Base-by-base conservation (phyloP, 768 basidiomycete genomes). In the Russula foetens region DNA sequence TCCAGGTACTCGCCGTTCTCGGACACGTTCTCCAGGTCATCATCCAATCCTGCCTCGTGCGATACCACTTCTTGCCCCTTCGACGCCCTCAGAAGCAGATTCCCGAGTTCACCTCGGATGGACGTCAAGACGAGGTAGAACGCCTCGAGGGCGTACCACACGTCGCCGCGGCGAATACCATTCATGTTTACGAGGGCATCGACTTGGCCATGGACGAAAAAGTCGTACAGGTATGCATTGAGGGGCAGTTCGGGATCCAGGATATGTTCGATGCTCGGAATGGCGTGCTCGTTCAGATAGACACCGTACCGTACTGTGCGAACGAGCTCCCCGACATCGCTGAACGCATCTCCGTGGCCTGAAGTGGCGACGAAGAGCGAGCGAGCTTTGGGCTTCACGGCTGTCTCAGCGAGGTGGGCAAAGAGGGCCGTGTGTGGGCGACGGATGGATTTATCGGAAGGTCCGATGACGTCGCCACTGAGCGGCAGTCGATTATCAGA, bases 301-400 rank as follows among this genome's bases (percentile, higher is more conserved):
- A 90, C 64, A 0, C 84, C 85, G 7, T 67, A 68, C 26, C 86
- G 75, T 0, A 76, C 75, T 0, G 84, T 83, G 11, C 70, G 71
- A 1, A 75, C 71, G 9, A 90, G 74, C 63, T 89, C 85, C 1
- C 70, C 60, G 12, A 86, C 73, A 31, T 72, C 78, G 5, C 60
- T 43, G 65, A 86, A 88, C 1, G 63, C 57, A 66, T 89, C 86
- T 29, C 69, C 77, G 55, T 84, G 84, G 0, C 88, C 86, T 0
- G 87, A 89, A 58, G 78, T 84, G 0, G 86, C 84, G 7, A 83
- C 84, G 63, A 88, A 89, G 6, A 74, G 65, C 1, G 86, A 89
- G 9, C 86, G 81, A 29, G 75, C 77, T 1, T 72, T 66, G 26
- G 77, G 71, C 0, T 35, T 65, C n/a, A 77, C 69, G 7, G 78